Percentiles rank a stretch among this genome's conserved stretches.
These are phyloP conservation scores for Colletotrichum musae DNA, from an alignment of 2,329 filamentous ascomycete species.

Conservation along the genomic window DNA sequence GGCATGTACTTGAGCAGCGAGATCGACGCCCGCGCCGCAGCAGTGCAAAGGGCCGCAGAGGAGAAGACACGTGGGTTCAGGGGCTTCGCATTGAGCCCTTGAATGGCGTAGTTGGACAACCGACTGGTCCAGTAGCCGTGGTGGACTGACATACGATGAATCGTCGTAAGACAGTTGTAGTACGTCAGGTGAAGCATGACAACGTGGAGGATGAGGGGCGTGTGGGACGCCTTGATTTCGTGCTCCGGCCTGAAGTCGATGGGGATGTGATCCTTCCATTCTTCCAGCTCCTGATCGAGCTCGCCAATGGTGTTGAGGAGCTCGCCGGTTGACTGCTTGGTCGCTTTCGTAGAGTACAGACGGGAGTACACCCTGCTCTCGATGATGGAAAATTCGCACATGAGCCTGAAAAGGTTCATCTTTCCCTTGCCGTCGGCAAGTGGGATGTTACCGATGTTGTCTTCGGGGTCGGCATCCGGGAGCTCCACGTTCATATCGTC, in stretches of 20 bases:
- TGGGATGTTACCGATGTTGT: conserved; percentile 96
- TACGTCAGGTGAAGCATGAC: conserved; percentile 97
- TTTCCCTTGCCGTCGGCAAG: conserved; percentile 90
- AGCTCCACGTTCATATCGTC: conserved; percentile 94
- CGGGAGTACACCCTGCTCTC: conserved; percentile 95
- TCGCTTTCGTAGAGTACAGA: conserved; percentile 92
- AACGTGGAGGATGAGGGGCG: conserved; percentile 92
- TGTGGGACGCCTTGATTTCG: conserved; percentile 93
- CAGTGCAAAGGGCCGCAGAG: conserved; percentile 92
- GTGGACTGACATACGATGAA: conserved; percentile 98
- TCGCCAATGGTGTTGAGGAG: conserved; percentile 96
- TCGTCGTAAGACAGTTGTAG: conserved; percentile 97
- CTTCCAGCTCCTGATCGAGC: conserved; percentile 88
- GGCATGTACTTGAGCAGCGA: conserved; percentile 96
- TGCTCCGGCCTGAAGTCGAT: conserved; percentile 97
- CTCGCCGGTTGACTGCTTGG: conserved; percentile 92
- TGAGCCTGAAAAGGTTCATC: conserved; percentile 93
- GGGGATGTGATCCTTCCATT: conserved; percentile 97
- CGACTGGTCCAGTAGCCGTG: conserved; percentile 98
- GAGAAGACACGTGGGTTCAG: conserved; percentile 96
- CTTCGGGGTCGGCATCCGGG: conserved; percentile 88
- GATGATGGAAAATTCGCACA: conserved; percentile 93
- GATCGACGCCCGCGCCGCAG: conserved; percentile 92
- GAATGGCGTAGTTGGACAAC: conserved; percentile 93
- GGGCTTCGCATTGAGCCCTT: conserved; percentile 90